Conservation (phyloP, 306 rosid genomes). For the Medicago arabica region DNA sequence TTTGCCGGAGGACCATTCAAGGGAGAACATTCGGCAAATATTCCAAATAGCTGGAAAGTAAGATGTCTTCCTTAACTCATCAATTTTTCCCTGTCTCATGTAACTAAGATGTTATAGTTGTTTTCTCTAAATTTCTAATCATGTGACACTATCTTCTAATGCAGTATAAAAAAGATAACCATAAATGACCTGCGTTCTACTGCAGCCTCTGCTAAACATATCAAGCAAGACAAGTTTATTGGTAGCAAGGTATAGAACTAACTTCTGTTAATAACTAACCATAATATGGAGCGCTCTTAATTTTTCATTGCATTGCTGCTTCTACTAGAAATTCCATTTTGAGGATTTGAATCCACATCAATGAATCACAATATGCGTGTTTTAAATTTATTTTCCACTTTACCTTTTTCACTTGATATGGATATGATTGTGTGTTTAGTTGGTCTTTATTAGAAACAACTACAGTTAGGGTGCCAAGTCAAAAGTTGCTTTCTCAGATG, state of each 20-base stretch:
- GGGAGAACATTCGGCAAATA: constrained; percentile 71
- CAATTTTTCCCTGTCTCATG: constrained; percentile 34
- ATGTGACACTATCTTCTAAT: constrained; percentile 33
- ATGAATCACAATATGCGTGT: background rate
- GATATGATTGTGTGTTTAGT: constrained; percentile 18
- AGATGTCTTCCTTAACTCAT: constrained; percentile 26
- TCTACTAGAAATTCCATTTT: constrained; percentile 29
- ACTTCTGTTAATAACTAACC: constrained; percentile 8
- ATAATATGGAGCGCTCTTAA: constrained; percentile 22
- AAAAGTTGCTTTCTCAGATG: constrained; percentile 10
- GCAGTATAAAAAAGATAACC: constrained; percentile 71
- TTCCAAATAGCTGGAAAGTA: constrained; percentile 93
- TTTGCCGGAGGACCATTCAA: constrained; percentile 86
- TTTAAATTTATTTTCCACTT: background rate
- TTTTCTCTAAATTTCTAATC: constrained; percentile 30
- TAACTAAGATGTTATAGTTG: constrained; percentile 13
- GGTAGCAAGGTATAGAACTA: constrained; percentile 67
- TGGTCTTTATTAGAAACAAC: background rate
- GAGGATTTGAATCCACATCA: constrained; percentile 12
- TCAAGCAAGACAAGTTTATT: constrained; percentile 60
- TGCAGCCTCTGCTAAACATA: constrained; percentile 59
- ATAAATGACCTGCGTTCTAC: constrained; percentile 62
- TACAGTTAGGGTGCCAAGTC: constrained; percentile 7
- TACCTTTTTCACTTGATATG: background rate
- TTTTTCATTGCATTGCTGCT: constrained; percentile 23